A percentile compares a stretch with the other conserved stretches of the same genome.
These are phyloP conservation scores for Graphilbum sp. DNA, from an alignment of 2,329 filamentous ascomycete genomes.

Conservation along the genomic window DNA sequence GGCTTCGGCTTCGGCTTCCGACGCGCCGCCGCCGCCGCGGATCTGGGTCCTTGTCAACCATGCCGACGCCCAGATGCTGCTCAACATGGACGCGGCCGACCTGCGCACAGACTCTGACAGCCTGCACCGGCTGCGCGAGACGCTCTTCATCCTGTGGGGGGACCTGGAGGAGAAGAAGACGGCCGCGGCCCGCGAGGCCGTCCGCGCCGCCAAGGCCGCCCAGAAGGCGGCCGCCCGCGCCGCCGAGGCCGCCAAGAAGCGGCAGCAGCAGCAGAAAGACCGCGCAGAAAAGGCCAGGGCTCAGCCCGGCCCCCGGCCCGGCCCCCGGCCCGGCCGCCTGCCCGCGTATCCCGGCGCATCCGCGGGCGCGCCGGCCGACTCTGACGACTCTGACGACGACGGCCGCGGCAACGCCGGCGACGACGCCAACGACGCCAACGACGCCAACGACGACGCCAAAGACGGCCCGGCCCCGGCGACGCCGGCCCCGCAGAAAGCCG, in stretches of 20 bases:
- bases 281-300: slow-evolving; percentile 8
- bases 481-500: no score
- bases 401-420: no score
- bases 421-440: neutral
- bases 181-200: slow-evolving; percentile 20
- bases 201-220: slow-evolving; percentile 39
- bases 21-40: slow-evolving; percentile 22
- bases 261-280: slow-evolving; percentile 12
- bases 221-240: slow-evolving; percentile 31
- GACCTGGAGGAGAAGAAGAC: slow-evolving; percentile 59
- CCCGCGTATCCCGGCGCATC: no score
- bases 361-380: no score
- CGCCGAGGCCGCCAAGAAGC: neutral
- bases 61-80: slow-evolving; percentile 29
- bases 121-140: slow-evolving; percentile 44
- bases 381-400: no score
- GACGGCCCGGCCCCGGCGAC: no score
- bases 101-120: slow-evolving; percentile 34
- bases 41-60: slow-evolving; percentile 57
- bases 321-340: no score
- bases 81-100: slow-evolving; percentile 30
- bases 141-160: slow-evolving; percentile 70
- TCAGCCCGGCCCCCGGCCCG: no score
- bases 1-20: neutral
- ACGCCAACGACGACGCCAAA: neutral